A percentile compares a stretch with the other conserved stretches of the same genome.
Evolutionary conservation across 2,329 filamentous ascomycete genomes (phyloP).

Genomic region (Cladosporium sp.): DNA sequence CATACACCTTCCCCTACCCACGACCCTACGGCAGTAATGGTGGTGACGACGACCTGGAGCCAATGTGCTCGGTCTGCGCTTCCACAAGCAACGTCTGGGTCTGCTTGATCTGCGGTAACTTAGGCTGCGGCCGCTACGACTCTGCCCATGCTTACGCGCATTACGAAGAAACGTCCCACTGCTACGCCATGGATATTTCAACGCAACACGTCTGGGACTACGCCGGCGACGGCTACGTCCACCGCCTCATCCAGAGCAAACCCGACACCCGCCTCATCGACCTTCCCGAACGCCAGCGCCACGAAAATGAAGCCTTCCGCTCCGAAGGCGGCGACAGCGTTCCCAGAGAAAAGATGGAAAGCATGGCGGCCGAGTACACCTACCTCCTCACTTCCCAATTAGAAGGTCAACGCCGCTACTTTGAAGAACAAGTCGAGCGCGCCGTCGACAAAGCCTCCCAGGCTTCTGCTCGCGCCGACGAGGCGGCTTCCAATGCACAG

Average conservation of each 20-base stretch:
- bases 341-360: constrained; percentile 70
- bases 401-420: constrained; percentile 89
- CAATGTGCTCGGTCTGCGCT: constrained; percentile 80
- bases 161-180: constrained; percentile 86
- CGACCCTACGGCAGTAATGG: constrained; percentile 34
- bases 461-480: constrained; percentile 68
- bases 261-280: constrained; percentile 77
- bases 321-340: constrained; percentile 64
- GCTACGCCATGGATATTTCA: constrained; percentile 87
- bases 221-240: constrained; percentile 91
- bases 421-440: constrained; percentile 87
- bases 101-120: constrained; percentile 87
- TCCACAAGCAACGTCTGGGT: constrained; percentile 86
- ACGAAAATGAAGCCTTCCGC: constrained; percentile 43
- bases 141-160: constrained; percentile 92
- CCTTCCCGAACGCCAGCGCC: constrained; percentile 52
- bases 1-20: constrained; percentile 42
- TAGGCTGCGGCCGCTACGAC: constrained; percentile 94
- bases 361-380: constrained; percentile 90
- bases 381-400: constrained; percentile 91
- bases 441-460: constrained; percentile 85
- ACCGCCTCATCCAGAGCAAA: constrained; percentile 91
- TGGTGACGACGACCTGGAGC: constrained; percentile 55
- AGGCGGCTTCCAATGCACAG: constrained; percentile 48
- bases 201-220: constrained; percentile 99